phyloP scores from a whole-genome alignment of 148 eudicot genomes.

The Rhododendron ovatum region DNA sequence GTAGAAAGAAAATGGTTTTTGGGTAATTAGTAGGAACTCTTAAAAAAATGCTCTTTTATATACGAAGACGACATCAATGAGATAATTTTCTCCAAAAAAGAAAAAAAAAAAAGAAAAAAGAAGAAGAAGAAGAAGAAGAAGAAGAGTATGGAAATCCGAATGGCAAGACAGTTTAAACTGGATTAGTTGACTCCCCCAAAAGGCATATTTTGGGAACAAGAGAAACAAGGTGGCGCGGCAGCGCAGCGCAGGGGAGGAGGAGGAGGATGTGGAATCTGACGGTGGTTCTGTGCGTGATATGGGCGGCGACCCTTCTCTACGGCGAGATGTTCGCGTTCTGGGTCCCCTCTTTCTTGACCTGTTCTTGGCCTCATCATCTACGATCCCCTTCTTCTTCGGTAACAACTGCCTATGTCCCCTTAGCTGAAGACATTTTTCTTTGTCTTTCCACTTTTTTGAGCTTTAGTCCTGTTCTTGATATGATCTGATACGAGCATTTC shows the following conservation, averaged over 20 bases:
- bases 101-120: too few species aligned
- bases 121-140: too few species aligned
- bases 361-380: slow-evolving; percentile 80
- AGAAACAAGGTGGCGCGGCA: neutral
- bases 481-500: neutral
- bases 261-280: slow-evolving; percentile 52
- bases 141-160: too few species aligned
- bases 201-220: neutral
- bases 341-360: slow-evolving; percentile 57
- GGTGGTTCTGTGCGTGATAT: slow-evolving; percentile 42
- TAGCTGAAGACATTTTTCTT: neutral
- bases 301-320: slow-evolving; percentile 63
- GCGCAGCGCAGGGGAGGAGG: neutral
- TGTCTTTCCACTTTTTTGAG: neutral
- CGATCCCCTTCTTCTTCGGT: slow-evolving; percentile 24
- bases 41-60: too few species aligned
- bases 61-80: too few species aligned
- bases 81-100: too few species aligned
- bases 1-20: too few species aligned
- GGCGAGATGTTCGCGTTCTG: slow-evolving; percentile 85
- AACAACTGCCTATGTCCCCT: neutral
- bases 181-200: neutral
- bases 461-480: neutral
- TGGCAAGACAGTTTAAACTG: too few species aligned
- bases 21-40: too few species aligned